These are phyloP conservation scores for Candida rishiriensis DNA, from an alignment of 805 yeast species.

Conservation along the genomic window DNA sequence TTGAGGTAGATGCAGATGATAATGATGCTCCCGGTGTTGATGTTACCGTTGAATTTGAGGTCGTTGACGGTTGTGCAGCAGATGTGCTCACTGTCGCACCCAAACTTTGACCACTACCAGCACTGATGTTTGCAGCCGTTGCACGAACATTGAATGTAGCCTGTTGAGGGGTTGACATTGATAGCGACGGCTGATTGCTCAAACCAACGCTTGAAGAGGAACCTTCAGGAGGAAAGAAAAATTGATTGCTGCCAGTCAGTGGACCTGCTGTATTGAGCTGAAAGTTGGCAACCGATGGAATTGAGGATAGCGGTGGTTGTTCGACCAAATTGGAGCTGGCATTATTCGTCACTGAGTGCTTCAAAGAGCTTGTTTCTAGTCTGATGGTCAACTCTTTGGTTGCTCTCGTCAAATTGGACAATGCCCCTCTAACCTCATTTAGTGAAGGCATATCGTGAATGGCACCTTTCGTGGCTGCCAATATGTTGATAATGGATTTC, in stretches of 20 bases:
- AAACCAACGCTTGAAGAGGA: too few species aligned
- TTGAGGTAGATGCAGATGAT: neutral
- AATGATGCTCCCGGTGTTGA: slow-evolving; percentile 1
- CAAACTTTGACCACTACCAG: too few species aligned
- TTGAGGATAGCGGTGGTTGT: slow-evolving; percentile 33
- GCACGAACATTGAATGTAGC: too few species aligned
- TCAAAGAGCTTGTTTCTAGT: slow-evolving; percentile 60
- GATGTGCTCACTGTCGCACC: neutral
- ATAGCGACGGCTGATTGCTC: too few species aligned
- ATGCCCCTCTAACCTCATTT: slow-evolving; percentile 72
- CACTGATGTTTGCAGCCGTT: too few species aligned
- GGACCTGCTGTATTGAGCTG: slow-evolving; percentile 13
- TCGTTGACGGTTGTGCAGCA: neutral
- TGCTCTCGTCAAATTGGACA: slow-evolving; percentile 78
- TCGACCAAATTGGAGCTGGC: slow-evolving; percentile 18
- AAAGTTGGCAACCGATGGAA: slow-evolving; percentile 32
- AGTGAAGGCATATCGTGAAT: slow-evolving; percentile 78
- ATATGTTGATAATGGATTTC: slow-evolving; percentile 75
- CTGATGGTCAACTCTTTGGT: slow-evolving; percentile 91
- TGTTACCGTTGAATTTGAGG: neutral
- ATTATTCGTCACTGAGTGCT: slow-evolving; percentile 23
- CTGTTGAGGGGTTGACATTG: too few species aligned
- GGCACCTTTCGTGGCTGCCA: slow-evolving; percentile 78
- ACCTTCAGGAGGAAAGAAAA: slow-evolving; percentile 7
- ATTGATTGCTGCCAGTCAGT: slow-evolving; percentile 11